Evolutionary conservation across 768 basidiomycete species (phyloP), one percentile per base, ranked within the genome.

Genomic region (Chalciporus sphaerocephalus): DNA sequence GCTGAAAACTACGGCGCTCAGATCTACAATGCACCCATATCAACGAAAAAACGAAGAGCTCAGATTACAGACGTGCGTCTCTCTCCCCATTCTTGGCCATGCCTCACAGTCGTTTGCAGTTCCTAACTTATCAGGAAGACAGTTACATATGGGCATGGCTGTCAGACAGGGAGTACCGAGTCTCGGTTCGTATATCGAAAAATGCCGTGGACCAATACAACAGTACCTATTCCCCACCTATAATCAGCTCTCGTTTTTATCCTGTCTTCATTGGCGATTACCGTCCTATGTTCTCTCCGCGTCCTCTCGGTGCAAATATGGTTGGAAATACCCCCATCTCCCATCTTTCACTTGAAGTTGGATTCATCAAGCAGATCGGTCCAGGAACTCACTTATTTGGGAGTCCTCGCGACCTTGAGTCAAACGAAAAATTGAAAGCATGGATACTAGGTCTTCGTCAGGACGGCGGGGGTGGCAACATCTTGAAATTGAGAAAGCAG

Each of bases 101-200:
- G 13, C 25, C 35, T 44, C 47, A 50, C 34, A n/a, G 7, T n/a
- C 32, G n/a, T 5, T 13, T 21, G 12, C 44, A 87, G 85, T 79
- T 84, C 51, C 61, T 86, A 20, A 80, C 80, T 6, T 78, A 69
- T 51, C 71, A 70, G 16, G 54, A 57, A 5, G 57, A 71, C 27
- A 69, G 73, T 35, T 66, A 70, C n/a, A 57, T 86, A 15, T 89
- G 86, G 85, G 84, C 77, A 1, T 64, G 67, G 36, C 59, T 81
- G 12, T 85, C 84, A 2, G 86, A 89, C 61, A 80, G 76, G 55
- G 48, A 66, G 2, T 54, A 75, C 46, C 52, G 50, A 12, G 65
- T 86, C 15, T 74, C 80, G 4, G 71, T 80, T 4, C 76, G 76
- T 24, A 76, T 88, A 54, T 75, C 71, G 30, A 69, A 66, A 51